Base-by-base conservation (phyloP, 2,329 filamentous ascomycete genomes). In the Didymella keratinophila region DNA sequence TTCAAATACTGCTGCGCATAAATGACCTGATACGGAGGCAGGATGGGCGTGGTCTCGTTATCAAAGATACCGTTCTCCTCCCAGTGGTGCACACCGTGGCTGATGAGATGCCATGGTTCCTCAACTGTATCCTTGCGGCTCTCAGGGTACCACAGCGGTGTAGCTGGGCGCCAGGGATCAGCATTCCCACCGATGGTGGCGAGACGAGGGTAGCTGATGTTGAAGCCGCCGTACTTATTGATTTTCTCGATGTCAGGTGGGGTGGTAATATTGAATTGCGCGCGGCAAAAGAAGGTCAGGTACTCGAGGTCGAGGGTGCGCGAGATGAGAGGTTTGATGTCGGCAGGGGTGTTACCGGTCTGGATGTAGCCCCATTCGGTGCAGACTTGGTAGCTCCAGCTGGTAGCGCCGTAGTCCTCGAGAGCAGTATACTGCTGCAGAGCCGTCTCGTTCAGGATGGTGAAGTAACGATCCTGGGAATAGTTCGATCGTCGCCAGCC, bases 71-170 rank as follows among this genome's bases (percentile, higher is more conserved):
- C 87, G 63, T 89, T 89, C 78, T 89, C 88, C 65, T 91, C 89
- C 89, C 90, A 95, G 72, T 94, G 91, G 74, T 96, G 92, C 20
- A 93, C 90, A 0, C 86, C 90, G n/a, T 84, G 84, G 3, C 82
- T 79, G 44, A 96, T 92, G 44, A 94, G 71, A n/a, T 91, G 82
- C 62, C 89, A 90, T 0, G 91, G 91, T 78, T 93, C 84, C 46
- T 81, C 83, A 0, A 80, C 77, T 0, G 89, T 90, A 43, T 84
- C 89, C 14, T 79, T 76, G 20, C 90, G 81, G 28, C 80, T 77
- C 0, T 82, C 80, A 0, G 87, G 83, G n/a, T 86, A 83, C 0
- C 87, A 88, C 48, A 94, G 87, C 0, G 89, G 86, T 0, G 88
- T 90, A 0, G 89, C 90, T 0, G 87, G 86, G 18, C 89, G 84